Evolutionary conservation across 352 stramenopile species (phyloP), one percentile per base, ranked within the genome.

Genomic region (Halophytophthora polymorphica): DNA sequence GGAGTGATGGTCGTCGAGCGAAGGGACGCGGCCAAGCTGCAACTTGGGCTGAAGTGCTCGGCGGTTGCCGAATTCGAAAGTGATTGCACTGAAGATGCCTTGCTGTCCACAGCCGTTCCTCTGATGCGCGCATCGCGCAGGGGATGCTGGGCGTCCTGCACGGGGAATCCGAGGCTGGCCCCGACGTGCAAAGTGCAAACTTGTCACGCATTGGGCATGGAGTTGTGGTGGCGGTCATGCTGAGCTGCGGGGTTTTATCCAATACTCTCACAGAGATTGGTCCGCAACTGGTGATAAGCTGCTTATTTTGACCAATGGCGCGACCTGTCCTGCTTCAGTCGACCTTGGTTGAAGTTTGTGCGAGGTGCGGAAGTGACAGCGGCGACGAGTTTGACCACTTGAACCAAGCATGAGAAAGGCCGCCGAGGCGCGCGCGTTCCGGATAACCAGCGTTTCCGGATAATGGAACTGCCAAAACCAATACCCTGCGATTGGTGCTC

Each of bases 281-380:
- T n/a, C n/a, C n/a, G n/a, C n/a, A n/a, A n/a, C n/a, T n/a, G n/a
- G n/a, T n/a, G n/a, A n/a, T n/a, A n/a, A n/a, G n/a, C n/a, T n/a
- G n/a, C n/a, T n/a, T n/a, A n/a, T 61, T 66, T 64, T 38, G 28
- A 15, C 38, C 33, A 63, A 60, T 64, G 6, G 29, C 19, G 40
- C 23, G 5, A 7, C 3, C 17, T 7, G 23, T 17, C 18, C 10
- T n/a, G 28, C 13, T 13, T 11, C 45, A 53, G 23, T 50, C n/a
- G n/a, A n/a, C 37, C 44, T 37, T 18, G 11, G 31, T 86, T 88
- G 73, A 86, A 85, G 71, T 78, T 81, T 45, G 7, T 36, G 28
- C 49, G 58, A 80, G 71, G 48, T 74, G 22, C 39, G 47, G 59
- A 66, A 50, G 57, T 88, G 77, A 88, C 77, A 67, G 43, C 35